These are phyloP conservation scores for Fragosphaeria purpurea DNA, from an alignment of 2,329 filamentous ascomycete species.

Conservation along the genomic window DNA sequence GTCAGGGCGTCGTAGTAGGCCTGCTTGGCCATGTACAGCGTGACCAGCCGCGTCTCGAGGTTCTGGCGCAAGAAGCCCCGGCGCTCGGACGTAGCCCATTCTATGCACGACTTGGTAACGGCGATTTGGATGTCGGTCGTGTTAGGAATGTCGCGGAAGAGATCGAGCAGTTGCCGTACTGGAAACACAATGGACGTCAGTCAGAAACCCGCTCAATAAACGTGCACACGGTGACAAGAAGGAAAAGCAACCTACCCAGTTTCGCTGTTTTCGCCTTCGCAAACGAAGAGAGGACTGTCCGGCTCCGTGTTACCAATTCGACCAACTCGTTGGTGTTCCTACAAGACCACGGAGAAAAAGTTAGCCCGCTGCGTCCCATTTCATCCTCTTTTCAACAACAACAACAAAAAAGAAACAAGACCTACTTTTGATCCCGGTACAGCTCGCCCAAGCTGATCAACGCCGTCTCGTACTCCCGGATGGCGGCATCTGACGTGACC, in stretches of 20 bases:
- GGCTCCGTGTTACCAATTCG: conserved; percentile 79
- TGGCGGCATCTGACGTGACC: conserved; percentile 70
- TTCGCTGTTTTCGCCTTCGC: conserved; percentile 99
- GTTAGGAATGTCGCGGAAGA: conserved; percentile 88
- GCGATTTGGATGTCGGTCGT: conserved; percentile 88
- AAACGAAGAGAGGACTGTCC: conserved; percentile 86
- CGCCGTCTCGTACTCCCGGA: conserved; percentile 85
- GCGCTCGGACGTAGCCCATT: conserved; percentile 93
- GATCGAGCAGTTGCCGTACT: conserved; percentile 95
- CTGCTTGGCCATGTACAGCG: conserved; percentile 93
- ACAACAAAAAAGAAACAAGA: conserved; percentile 14
- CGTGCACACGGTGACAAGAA: neutral
- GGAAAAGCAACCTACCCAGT: conserved; percentile 55
- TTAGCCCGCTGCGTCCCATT: conserved; percentile 16
- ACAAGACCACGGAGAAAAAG: conserved; percentile 1
- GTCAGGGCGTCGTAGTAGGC: conserved; percentile 95
- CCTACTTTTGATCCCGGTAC: conserved; percentile 79
- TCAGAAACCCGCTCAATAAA: neutral
- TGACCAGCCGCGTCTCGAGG: conserved; percentile 89
- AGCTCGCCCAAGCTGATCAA: conserved; percentile 83
- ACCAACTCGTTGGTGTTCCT: conserved; percentile 79
- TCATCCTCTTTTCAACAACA: neutral
- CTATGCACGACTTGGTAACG: conserved; percentile 98
- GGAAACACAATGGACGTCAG: neutral
- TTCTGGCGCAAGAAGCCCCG: conserved; percentile 96